Evolutionary conservation across 257 asterid species (phyloP), one percentile per base, ranked within the genome.

Genomic region (Gynochthodes officinalis): DNA sequence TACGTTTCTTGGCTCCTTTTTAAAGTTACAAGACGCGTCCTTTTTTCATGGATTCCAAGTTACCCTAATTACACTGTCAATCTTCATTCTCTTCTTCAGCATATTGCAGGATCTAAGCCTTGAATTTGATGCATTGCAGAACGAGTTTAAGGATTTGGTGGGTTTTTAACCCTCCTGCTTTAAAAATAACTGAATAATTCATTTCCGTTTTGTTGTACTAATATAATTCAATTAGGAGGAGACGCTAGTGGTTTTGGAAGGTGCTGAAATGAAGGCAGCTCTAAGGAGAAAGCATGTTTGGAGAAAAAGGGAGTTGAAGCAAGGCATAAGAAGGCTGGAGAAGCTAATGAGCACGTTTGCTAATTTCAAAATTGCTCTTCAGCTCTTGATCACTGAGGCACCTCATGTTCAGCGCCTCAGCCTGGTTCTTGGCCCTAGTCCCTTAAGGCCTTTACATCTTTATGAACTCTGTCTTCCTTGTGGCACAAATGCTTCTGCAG

Each of bases 341-440:
- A 94, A 91, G 81, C 71, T 89, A 76, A 86, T 94, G 96, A 82
- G 46, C 18, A 70, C 85, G 63, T 61, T 92, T 49, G 80, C 93
- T 40, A 77, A 79, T 79, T 70, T 94, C 66, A 90, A 82, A 69
- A 57, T 80, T 62, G 86, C 99, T 61, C 86, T 94, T 78, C 96
- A 87, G 61, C 76, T 79, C 82, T 67, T 89, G 84, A 81, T 90
- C 76, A 49, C 84, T 14, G 89, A 89, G 73, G 82, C 75, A 81
- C 90, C 92, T 4, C 70, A 82, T 48, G 73, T 89, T 16, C 92
- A 88, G 75, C 86, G 80, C 64, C 79, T 88, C 19, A 71, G 83
- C 58, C 80, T 94, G 79, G 87, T 88, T 72, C 88, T 94, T 66
- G 99, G 99, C 59, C 86, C 97, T 49, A 91, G 96, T 86, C 91